phyloP scores from a whole-genome alignment of 148 eudicot species.

The Rhododendron mucronatum region DNA sequence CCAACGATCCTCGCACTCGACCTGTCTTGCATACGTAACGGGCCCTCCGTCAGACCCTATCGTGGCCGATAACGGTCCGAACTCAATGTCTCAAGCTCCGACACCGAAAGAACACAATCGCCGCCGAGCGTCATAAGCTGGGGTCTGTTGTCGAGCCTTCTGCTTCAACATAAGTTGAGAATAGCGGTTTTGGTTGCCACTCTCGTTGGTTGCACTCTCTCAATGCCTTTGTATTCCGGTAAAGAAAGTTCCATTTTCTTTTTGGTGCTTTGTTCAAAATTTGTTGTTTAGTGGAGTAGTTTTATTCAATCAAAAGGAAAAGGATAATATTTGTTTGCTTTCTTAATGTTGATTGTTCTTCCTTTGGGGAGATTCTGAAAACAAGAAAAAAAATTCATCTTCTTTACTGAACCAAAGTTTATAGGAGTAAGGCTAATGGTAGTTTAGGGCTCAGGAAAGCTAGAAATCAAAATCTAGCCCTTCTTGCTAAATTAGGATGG shows the following conservation, averaged over 20 bases:
- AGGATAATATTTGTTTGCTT: too few relatives aligned
- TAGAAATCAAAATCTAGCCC: too few relatives aligned
- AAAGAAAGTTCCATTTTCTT: background rate
- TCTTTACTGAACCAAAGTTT: too few relatives aligned
- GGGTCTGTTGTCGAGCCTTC: constrained; percentile 59
- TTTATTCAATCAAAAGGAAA: background rate
- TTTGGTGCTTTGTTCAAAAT: background rate
- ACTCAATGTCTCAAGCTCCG: constrained; percentile 15
- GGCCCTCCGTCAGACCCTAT: constrained; percentile 69
- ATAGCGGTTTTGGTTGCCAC: constrained; percentile 38
- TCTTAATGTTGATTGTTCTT: too few relatives aligned
- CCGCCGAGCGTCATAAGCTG: constrained; percentile 51
- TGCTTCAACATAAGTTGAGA: constrained; percentile 53
- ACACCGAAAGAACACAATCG: constrained; percentile 13
- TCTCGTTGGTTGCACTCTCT: constrained; percentile 57
- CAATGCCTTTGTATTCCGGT: constrained; percentile 46
- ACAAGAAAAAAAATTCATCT: too few relatives aligned
- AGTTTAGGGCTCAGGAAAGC: too few relatives aligned
- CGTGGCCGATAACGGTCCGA: constrained; percentile 39
- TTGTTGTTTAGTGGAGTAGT: background rate
- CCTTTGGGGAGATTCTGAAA: too few relatives aligned
- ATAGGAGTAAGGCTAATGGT: too few relatives aligned
- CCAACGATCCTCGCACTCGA: background rate
- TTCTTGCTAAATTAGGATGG: too few relatives aligned
- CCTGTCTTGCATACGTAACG: constrained; percentile 43